These are phyloP conservation scores for Sherardia arvensis DNA, from an alignment of 257 asterid genomes.

Conservation along the genomic window DNA sequence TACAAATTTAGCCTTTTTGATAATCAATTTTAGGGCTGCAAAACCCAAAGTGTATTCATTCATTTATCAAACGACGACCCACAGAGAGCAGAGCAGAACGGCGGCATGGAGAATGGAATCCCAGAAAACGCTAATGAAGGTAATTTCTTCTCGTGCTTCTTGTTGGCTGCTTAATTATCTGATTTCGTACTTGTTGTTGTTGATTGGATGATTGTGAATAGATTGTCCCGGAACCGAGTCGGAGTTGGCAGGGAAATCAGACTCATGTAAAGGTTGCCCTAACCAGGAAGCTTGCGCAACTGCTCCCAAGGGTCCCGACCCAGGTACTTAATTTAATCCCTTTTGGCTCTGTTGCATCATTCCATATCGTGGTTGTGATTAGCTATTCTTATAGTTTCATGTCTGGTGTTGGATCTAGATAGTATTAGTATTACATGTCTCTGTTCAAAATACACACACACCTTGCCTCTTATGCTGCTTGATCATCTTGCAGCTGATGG, in stretches of 20 bases:
- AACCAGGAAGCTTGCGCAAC: constrained; percentile 87
- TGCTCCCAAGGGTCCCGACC: constrained; percentile 97
- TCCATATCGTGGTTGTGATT: not conserved
- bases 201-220: constrained; percentile 10
- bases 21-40: too few relatives aligned
- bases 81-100: too few relatives aligned
- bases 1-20: too few relatives aligned
- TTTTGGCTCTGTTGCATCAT: not conserved
- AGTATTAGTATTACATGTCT: too few relatives aligned
- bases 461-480: too few relatives aligned
- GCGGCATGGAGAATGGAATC: constrained; percentile 16
- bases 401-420: too few relatives aligned
- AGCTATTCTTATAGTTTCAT: not conserved
- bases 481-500: not conserved
- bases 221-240: constrained; percentile 91
- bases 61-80: too few relatives aligned
- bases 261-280: constrained; percentile 77
- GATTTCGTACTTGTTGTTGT: not conserved
- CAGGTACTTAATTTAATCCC: too few relatives aligned
- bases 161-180: not conserved
- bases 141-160: too few relatives aligned
- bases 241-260: constrained; percentile 79
- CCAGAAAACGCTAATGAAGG: constrained; percentile 20
- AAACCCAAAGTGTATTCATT: too few relatives aligned
- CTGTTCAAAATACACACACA: too few relatives aligned